Conservation (phyloP, 495 filamentous ascomycete species). For the Penicillium antarcticum region DNA sequence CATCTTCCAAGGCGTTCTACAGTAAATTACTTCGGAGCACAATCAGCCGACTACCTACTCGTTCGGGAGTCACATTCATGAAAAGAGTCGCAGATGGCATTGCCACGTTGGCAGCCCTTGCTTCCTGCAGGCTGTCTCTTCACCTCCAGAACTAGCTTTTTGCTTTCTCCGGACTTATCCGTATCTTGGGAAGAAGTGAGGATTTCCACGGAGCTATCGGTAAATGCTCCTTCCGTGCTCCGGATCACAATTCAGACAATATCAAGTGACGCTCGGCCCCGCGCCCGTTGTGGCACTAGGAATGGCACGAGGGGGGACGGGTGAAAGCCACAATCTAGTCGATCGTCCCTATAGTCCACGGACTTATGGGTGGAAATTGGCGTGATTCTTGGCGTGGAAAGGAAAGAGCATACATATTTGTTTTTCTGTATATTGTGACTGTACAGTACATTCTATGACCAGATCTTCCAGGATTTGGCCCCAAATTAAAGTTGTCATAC, state of each 20-base stretch:
- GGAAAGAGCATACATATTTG: too few relatives aligned
- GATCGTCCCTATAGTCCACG: conserved; percentile 5
- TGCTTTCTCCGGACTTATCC: neutral
- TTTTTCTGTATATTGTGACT: too few relatives aligned
- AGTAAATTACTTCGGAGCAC: too few relatives aligned
- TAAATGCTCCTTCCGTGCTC: neutral
- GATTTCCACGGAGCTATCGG: neutral
- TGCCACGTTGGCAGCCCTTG: conserved; percentile 8
- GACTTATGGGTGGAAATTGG: neutral
- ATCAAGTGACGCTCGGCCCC: conserved; percentile 6
- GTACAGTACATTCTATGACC: too few relatives aligned
- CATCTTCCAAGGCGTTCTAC: too few relatives aligned
- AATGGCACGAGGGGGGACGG: conserved; percentile 3
- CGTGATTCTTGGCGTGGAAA: conserved; percentile 25
- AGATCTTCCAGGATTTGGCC: neutral
- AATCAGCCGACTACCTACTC: too few relatives aligned
- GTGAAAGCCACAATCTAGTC: conserved; percentile 8
- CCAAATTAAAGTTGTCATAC: conserved; percentile 27
- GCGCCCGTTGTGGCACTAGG: neutral
- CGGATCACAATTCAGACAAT: neutral
- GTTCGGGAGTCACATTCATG: too few relatives aligned
- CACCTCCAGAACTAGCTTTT: conserved; percentile 1
- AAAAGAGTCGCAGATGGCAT: neutral
- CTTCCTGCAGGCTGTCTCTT: conserved; percentile 8
- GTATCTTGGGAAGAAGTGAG: neutral